Evolutionary conservation across 116 monocot species (phyloP), one percentile per base, ranked within the genome.

Genomic region (Phalaenopsis hybrid): DNA sequence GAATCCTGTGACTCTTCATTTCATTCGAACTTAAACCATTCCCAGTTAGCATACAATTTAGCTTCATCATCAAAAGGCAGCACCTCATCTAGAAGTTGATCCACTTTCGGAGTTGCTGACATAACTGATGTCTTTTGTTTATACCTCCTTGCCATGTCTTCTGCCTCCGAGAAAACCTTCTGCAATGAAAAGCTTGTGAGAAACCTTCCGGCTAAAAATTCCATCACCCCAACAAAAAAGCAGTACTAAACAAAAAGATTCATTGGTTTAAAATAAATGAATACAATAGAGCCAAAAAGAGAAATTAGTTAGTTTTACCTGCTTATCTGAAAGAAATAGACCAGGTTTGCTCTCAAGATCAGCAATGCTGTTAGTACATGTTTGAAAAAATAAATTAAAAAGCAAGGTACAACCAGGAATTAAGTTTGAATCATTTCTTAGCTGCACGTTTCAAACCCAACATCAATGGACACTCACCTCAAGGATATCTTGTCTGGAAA

Each of bases 321-420:
- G 87, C 86, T 86, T 94, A 79, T 94, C 79, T 33, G 91, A 90
- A 65, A 97, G 91, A 82, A 97, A 93, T 57, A 97, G 80, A 61
- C 97, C 97, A 41, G 94, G 91, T 74, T 88, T 86, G 63, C 97
- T 93, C 86, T 97, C 97, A 50, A 97, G 93, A 75, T 94, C 90
- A 57, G 95, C 95, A 79, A 92, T 93, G 85, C 97, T 97, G 90
- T 72, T 77, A 51, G 67, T 80, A 76, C 78, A 80, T 17, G 63
- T 77, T 72, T 67, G 6, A 57, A 25, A 33, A 13, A 37, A 5
- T 37, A 1, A 72, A 72, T 4, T 12, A 41, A 41, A 41, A 41
- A 34, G 72, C 25, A 25, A 72, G 41, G 11, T 41, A 41, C 37
- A 25, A 15, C 41, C 37, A 34, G 72, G 72, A 63, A 41, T 72